Evolutionary conservation across 352 stramenopile genomes (phyloP), one percentile per base, ranked within the genome.

Genomic region (Phytophthora boehmeriae): DNA sequence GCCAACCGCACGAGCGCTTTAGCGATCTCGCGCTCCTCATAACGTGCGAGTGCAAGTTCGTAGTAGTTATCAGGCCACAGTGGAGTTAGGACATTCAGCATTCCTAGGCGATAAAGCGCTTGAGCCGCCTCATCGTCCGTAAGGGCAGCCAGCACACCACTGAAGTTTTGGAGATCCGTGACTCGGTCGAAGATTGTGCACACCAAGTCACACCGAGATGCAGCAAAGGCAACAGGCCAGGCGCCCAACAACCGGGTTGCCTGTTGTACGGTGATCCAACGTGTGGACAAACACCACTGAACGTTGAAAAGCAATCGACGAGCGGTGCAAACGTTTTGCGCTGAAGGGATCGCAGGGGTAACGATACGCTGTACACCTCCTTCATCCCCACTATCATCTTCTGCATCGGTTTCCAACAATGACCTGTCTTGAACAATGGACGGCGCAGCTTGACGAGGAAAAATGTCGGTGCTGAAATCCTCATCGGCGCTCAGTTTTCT

Each of bases 51-150:
- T 9, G 84, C 70, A 8, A 93, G 73, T 56, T 92, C 80, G 46
- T 93, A 93, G 64, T 92, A 92, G 52, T 89, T 87, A 57, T 93
- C 82, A 2, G 81, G 78, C 17, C 79, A 73, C 49, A 93, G 50
- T 14, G 83, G 77, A 11, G 75, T 83, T 75, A 83, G 87, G 5
- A 90, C 50, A 43, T 93, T 92, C 27, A 93, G 68, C 77, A 86
- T 92, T 0, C 85, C 85, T 17, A 92, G 59, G 34, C 82, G 76
- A 49, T 88, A 87, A 17, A 88, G 53, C 48, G 77, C 78, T 54
- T 92, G 81, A 13, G 66, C 73, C 2, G 77, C 76, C 49, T 94
- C 86, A 3, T 61, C 51, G 34, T 91, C 80, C 3, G 54, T 77
- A 8, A 94, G 59, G 3, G 78, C 75, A 11, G 78, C 81, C 20